Evolutionary conservation across 148 eudicot species (phyloP).

Genomic region (Amaranthus cruentus): DNA sequence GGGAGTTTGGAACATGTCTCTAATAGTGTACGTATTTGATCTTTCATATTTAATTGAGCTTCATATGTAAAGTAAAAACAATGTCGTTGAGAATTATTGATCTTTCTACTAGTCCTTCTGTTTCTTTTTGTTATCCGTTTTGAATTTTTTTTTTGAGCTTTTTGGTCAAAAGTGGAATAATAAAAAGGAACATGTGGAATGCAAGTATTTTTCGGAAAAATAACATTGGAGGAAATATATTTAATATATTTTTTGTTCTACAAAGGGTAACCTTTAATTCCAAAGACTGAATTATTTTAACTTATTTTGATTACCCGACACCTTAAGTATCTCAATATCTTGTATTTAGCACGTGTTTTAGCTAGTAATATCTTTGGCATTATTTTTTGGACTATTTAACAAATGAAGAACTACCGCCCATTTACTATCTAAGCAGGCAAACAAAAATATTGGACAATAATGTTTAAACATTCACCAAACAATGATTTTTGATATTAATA

Average conservation of each 20-base stretch:
- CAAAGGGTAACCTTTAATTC: too few relatives aligned
- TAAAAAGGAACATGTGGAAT: too few relatives aligned
- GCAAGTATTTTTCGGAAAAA: too few relatives aligned
- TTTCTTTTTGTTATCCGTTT: too few relatives aligned
- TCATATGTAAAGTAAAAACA: neutral
- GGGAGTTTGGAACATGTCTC: neutral
- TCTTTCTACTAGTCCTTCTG: too few relatives aligned
- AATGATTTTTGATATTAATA: neutral
- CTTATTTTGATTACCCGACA: too few relatives aligned
- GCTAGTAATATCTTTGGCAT: neutral
- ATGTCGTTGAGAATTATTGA: too few relatives aligned
- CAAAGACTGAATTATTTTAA: too few relatives aligned
- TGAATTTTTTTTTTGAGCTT: too few relatives aligned
- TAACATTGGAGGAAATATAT: neutral
- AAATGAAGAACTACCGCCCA: neutral
- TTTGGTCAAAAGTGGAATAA: too few relatives aligned
- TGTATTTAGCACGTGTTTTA: neutral
- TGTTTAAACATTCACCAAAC: neutral
- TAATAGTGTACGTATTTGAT: neutral
- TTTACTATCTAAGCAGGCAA: neutral
- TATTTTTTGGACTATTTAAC: neutral
- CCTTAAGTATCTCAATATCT: too few relatives aligned
- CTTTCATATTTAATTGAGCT: neutral
- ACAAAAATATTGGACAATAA: neutral
- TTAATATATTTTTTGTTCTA: too few relatives aligned